A percentile compares a stretch with the other conserved stretches of the same genome.
Conservation (phyloP, 352 stramenopile species). For the Pythium utonaiense region DNA sequence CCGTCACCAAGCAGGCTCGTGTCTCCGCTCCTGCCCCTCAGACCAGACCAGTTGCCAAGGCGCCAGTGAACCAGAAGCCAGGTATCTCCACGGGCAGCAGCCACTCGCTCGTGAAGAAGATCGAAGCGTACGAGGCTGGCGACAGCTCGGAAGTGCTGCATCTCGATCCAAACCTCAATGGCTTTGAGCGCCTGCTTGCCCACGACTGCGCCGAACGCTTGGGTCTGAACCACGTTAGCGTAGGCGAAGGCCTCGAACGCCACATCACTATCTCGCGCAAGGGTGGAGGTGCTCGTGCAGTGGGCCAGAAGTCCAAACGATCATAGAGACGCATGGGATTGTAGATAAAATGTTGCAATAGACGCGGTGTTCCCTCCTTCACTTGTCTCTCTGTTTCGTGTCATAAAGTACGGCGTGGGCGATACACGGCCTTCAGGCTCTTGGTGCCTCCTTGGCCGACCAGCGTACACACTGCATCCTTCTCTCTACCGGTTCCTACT, state of each 20-base stretch:
- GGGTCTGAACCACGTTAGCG: slow-evolving; percentile 65
- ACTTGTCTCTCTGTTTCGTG: not conserved
- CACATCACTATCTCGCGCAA: slow-evolving; percentile 64
- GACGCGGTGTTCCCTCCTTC: not conserved
- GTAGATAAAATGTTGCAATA: slow-evolving; percentile 5
- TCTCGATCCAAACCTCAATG: slow-evolving; percentile 71
- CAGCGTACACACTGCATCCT: not conserved
- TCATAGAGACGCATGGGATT: slow-evolving; percentile 5
- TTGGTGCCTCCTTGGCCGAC: not conserved
- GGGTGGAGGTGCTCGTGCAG: slow-evolving; percentile 4
- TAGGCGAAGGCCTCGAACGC: slow-evolving; percentile 63
- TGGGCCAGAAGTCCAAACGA: slow-evolving; percentile 36
- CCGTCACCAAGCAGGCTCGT: slow-evolving; percentile 16
- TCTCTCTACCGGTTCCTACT: slow-evolving; percentile 1
- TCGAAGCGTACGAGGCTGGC: slow-evolving; percentile 66
- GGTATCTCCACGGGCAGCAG: slow-evolving; percentile 62
- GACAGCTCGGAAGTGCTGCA: slow-evolving; percentile 45
- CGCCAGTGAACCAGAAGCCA: slow-evolving; percentile 1
- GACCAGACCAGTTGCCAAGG: not conserved
- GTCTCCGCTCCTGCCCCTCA: not conserved
- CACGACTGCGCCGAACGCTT: slow-evolving; percentile 81
- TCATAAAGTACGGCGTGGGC: not conserved
- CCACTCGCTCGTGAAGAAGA: slow-evolving; percentile 84
- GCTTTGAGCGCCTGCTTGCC: slow-evolving; percentile 76
- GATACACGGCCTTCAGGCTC: not conserved